Base-by-base conservation (phyloP, 1,284 basidiomycete species). In the Phlebopus sp. region DNA sequence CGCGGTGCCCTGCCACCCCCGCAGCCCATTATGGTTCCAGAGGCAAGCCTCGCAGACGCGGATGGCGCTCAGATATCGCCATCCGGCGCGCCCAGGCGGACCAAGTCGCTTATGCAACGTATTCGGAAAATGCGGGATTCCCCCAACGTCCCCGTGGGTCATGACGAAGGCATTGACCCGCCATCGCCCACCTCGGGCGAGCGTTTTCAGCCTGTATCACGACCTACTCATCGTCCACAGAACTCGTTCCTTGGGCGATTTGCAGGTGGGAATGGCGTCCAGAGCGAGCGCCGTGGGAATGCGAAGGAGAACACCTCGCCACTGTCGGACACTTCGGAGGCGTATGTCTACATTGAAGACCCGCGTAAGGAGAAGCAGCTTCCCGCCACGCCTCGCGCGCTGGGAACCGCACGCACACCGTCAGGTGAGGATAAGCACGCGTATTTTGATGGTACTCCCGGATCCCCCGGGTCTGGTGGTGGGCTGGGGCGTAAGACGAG, bases 81-180 rank as follows among this genome's bases (percentile, higher is more conserved):
- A 71, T 51, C 70, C 13, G 73, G 68, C 23, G 64, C 63, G 29
- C 81, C 86, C 7, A 86, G 84, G 63, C 83, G 89, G 37, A 81
- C 79, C 57, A 89, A 82, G 64, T 90, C 87, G 11, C 71, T 91
- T 54, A 90, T 91, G 80, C 84, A 90, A 44, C 84, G 88, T 51
- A 86, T 91, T 58, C 82, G 86, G 51, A 87, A 82, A 68, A 88
- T 90, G 84, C 84, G 88, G 37, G 87, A 90, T 59, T 71, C 81
- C 13, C 87, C 87, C 11, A 90, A 89, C 54, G 79, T 90, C 1
- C 89, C 88, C n/a, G 77, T 86, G n/a, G 70, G 68, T 37, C 67
- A 74, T 36, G 72, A 78, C 42, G 73, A 73, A 29, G 68, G 72
- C 15, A 68, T 66, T 32, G 62, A 61, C 5, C 69, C 70, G 13